These are phyloP conservation scores for Fusarium musae DNA, from an alignment of 2,329 filamentous ascomycete genomes.

Conservation along the genomic window DNA sequence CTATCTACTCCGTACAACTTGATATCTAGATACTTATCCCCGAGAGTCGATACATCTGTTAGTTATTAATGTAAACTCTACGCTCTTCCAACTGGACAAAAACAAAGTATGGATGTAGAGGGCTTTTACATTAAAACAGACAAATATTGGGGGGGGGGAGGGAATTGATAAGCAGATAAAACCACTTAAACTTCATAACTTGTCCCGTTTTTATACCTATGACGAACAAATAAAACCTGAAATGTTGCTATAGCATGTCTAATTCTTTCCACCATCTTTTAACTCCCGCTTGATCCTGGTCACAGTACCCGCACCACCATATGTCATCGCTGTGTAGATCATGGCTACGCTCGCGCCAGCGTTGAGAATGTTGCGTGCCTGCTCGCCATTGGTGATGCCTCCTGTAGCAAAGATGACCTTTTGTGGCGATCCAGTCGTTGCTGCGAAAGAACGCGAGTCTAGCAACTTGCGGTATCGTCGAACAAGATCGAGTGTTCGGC, in stretches of 20 bases:
- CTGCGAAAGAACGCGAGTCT: slow-evolving; percentile 58
- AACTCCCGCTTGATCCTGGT: slow-evolving; percentile 74
- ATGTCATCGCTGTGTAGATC: slow-evolving; percentile 83
- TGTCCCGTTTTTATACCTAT: slow-evolving; percentile 6
- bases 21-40: not conserved
- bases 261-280: slow-evolving; percentile 53
- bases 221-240: slow-evolving; percentile 37
- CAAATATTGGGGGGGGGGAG: not conserved
- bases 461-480: slow-evolving; percentile 79
- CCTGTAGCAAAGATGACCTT: slow-evolving; percentile 95
- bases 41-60: not conserved
- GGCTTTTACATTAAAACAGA: not conserved
- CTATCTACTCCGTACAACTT: not conserved
- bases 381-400: slow-evolving; percentile 87
- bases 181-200: not conserved
- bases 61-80: not conserved
- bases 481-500: slow-evolving; percentile 81
- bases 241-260: slow-evolving; percentile 37
- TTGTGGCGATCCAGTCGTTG: slow-evolving; percentile 52
- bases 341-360: slow-evolving; percentile 92
- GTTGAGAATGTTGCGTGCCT: slow-evolving; percentile 84
- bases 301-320: slow-evolving; percentile 72
- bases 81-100: not conserved
- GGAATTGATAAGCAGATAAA: not conserved
- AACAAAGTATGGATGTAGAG: no score